Percentiles rank a stretch among this genome's conserved stretches.
Conservation (phyloP, 331 rosid genomes). For the Quercus phellos region DNA sequence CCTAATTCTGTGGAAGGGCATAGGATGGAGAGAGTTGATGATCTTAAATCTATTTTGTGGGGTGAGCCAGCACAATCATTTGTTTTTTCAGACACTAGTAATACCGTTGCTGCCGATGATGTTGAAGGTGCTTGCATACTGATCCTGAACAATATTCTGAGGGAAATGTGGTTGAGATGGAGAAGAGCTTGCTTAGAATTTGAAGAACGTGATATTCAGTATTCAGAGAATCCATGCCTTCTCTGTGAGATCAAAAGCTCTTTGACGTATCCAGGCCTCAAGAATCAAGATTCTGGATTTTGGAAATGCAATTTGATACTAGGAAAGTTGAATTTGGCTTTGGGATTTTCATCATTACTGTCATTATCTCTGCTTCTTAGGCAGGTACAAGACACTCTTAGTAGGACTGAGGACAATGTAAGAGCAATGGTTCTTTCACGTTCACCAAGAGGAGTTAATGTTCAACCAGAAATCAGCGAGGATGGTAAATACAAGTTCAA, state of each 20-base stretch:
- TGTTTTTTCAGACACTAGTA: conserved; percentile 38
- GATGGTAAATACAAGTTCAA: conserved; percentile 31
- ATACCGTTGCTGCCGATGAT: conserved; percentile 9
- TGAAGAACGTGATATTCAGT: conserved; percentile 44
- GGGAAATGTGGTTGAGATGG: conserved; percentile 58
- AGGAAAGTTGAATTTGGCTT: conserved; percentile 66
- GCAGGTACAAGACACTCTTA: conserved; percentile 45
- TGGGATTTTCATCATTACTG: conserved; percentile 56
- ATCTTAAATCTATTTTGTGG: conserved; percentile 53
- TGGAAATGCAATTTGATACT: conserved; percentile 60
- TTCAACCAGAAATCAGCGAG: conserved; percentile 30
- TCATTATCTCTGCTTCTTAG: conserved; percentile 54
- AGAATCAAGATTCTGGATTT: conserved; percentile 41
- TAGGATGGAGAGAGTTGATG: conserved; percentile 24
- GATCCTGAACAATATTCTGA: conserved; percentile 39
- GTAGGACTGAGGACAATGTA: conserved; percentile 34
- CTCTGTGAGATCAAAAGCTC: conserved; percentile 53
- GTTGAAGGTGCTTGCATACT: conserved; percentile 41
- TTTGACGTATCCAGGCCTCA: conserved; percentile 36
- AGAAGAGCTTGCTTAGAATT: conserved; percentile 40
- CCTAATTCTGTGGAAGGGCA: conserved; percentile 34
- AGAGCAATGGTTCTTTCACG: conserved; percentile 22
- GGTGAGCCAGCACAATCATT: conserved; percentile 54
- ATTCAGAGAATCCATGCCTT: conserved; percentile 65
- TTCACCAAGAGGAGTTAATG: conserved; percentile 19